Base-by-base conservation (phyloP, 2,329 filamentous ascomycete species). In the Sporothrix variecibatus region DNA sequence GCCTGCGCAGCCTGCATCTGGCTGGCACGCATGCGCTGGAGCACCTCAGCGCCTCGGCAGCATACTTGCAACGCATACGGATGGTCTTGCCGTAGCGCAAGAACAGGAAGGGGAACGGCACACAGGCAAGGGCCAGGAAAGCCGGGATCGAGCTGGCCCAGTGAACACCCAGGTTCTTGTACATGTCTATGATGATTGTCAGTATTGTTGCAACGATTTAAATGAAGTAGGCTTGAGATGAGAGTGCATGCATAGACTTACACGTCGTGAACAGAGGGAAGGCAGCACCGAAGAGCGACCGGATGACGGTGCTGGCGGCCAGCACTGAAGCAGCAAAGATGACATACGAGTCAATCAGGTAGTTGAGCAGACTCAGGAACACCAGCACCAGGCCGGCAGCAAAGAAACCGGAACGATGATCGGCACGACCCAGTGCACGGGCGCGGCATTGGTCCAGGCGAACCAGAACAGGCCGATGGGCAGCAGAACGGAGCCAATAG, bases 321-420 rank as follows among this genome's bases (percentile, higher is more conserved):
- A 95, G 84, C 0, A 91, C 92, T 0, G 90, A 93, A 0, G 93
- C 93, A 0, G 93, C 93, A 76, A 91, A 95, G 78, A 95, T 92
- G 71, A 91, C 91, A 81, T 94, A 90, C 6, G 89, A 83, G 78
- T 93, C 92, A 75, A 93, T 88, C 15, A 93, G 85, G 81, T 93
- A 93, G 81, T 89, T 91, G 79, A 90, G 86, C 64, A 90, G 82
- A 5, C 85, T 85, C n/a, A 93, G 81, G 83, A 93, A 93, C 49
- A 93, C 89, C 40, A 91, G 81, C 1, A 92, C 88, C 65, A 88
- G 80, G 5, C 87, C 83, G 67, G 80, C 80, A 8, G 81, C 82
- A 75, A 86, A 86, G 51, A 84, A 79, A 20, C 81, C 80, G 0
- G 80, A 81, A 8, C 82, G 62, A 82, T 79, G 73, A 85, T 83